Evolutionary conservation across 768 basidiomycete genomes (phyloP).

Genomic region (Cytidiella melzeri): DNA sequence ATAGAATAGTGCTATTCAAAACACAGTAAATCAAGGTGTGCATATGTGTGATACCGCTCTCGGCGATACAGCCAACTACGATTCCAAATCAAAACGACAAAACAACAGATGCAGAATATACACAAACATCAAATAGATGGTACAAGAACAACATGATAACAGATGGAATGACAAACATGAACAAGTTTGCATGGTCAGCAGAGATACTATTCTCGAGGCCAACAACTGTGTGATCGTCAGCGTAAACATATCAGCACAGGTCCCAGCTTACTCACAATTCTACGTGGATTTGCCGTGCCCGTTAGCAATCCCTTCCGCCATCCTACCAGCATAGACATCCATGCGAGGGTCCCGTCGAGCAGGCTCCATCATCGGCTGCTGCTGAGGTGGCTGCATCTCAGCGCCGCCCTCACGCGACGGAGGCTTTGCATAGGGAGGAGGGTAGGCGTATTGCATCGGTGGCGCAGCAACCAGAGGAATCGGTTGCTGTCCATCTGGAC

Average conservation of each 20-base stretch:
- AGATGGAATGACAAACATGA: neutral
- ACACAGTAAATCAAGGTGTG: no score
- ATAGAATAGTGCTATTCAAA: no score
- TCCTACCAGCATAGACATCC: constrained; percentile 14
- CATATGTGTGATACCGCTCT: no score
- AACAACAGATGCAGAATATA: neutral
- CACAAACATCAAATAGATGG: neutral
- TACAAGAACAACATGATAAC: neutral
- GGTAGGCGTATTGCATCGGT: constrained; percentile 5
- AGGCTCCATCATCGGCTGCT: constrained; percentile 7
- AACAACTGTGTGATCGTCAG: no score
- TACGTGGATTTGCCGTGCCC: constrained; percentile 1
- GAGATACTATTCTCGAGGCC: no score
- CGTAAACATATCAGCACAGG: neutral
- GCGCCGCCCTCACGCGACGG: constrained; percentile 4
- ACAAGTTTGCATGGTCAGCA: no score
- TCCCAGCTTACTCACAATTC: neutral
- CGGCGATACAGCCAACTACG: no score
- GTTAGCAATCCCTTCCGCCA: constrained; percentile 10
- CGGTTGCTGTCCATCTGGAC: constrained; percentile 3
- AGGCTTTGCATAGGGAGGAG: constrained; percentile 5
- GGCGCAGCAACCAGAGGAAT: constrained; percentile 4
- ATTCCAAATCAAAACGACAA: no score
- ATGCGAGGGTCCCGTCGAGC: constrained; percentile 11
- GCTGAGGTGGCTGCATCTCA: neutral